A percentile compares a stretch with the other conserved stretches of the same genome.
Evolutionary conservation across 176 grass and related monocot species (phyloP).

Genomic region (Avena eriantha): DNA sequence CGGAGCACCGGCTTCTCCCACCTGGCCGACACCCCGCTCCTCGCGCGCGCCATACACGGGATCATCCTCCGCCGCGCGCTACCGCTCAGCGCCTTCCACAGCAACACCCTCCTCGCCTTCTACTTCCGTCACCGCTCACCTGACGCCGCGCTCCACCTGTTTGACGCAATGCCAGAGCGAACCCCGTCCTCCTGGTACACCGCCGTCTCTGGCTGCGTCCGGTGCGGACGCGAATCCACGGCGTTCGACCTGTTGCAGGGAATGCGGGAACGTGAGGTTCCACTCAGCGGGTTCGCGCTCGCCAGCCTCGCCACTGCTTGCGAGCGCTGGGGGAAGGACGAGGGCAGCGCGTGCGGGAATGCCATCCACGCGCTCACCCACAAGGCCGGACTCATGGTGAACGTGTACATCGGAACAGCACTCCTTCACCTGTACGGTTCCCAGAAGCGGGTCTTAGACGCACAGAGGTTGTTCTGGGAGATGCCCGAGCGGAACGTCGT

Average conservation of each 20-base stretch:
- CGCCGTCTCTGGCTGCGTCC: slow-evolving; percentile 64
- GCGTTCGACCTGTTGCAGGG: slow-evolving; percentile 43
- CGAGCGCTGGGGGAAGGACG: slow-evolving; percentile 41
- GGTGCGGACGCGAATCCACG: slow-evolving; percentile 32
- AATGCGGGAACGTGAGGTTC: slow-evolving; percentile 53
- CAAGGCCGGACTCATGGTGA: slow-evolving; percentile 59
- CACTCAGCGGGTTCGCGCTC: slow-evolving; percentile 66
- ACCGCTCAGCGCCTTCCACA: slow-evolving; percentile 61
- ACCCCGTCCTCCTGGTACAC: slow-evolving; percentile 74
- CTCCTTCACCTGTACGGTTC: slow-evolving; percentile 76
- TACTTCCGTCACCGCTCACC: slow-evolving; percentile 49
- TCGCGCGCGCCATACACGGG: slow-evolving; percentile 57
- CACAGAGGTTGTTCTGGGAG: slow-evolving; percentile 58
- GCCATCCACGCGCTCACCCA: slow-evolving; percentile 60
- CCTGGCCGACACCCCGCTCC: slow-evolving; percentile 45
- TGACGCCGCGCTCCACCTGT: slow-evolving; percentile 52
- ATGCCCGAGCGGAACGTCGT: slow-evolving; percentile 71
- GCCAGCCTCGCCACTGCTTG: slow-evolving; percentile 63
- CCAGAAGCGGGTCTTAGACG: slow-evolving; percentile 39
- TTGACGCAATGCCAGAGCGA: slow-evolving; percentile 66
- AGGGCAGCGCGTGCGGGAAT: slow-evolving; percentile 24
- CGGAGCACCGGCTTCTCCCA: slow-evolving; percentile 51
- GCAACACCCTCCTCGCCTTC: slow-evolving; percentile 73
- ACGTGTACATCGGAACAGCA: slow-evolving; percentile 74
- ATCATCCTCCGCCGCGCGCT: slow-evolving; percentile 50